Conservation (phyloP, 1,284 basidiomycete genomes). For the Hypsizygus ulmarius region DNA sequence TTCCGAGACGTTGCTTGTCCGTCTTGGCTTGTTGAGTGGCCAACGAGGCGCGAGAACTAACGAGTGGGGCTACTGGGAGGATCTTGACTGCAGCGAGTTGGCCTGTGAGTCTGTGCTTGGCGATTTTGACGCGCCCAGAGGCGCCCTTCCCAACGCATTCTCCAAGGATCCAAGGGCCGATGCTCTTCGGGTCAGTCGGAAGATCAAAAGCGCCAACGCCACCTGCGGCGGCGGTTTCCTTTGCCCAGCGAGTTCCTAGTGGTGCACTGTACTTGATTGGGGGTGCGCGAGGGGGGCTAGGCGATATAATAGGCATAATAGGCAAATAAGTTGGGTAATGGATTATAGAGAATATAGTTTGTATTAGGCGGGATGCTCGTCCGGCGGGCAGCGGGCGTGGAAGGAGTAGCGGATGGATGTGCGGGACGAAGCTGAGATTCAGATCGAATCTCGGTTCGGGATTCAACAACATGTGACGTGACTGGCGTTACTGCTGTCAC, state of each 20-base stretch:
- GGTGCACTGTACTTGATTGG: constrained; percentile 66
- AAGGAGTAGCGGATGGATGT: constrained; percentile 10
- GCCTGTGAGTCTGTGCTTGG: constrained; percentile 83
- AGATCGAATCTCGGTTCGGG: background rate
- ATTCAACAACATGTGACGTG: constrained; percentile 13
- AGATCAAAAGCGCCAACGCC: constrained; percentile 65
- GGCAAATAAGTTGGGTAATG: constrained; percentile 23
- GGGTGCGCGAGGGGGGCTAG: constrained; percentile 64
- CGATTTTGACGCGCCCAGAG: constrained; percentile 94
- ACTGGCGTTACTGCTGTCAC: background rate
- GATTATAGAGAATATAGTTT: constrained; percentile 27
- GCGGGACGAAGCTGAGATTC: background rate
- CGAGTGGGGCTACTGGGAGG: constrained; percentile 83
- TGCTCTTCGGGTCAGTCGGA: constrained; percentile 68
- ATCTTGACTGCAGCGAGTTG: constrained; percentile 98
- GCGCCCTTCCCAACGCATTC: constrained; percentile 95
- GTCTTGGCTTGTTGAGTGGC: constrained; percentile 72
- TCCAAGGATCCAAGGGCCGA: constrained; percentile 86
- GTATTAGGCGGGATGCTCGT: constrained; percentile 33
- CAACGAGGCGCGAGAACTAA: constrained; percentile 75
- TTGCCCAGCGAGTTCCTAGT: constrained; percentile 77
- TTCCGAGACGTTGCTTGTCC: constrained; percentile 88
- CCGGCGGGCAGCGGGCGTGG: constrained; percentile 35
- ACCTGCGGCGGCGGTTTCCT: constrained; percentile 74
- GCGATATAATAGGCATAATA: constrained; percentile 38